phyloP scores from a whole-genome alignment of 176 grass and related monocot genomes.

The Triticum urartu region DNA sequence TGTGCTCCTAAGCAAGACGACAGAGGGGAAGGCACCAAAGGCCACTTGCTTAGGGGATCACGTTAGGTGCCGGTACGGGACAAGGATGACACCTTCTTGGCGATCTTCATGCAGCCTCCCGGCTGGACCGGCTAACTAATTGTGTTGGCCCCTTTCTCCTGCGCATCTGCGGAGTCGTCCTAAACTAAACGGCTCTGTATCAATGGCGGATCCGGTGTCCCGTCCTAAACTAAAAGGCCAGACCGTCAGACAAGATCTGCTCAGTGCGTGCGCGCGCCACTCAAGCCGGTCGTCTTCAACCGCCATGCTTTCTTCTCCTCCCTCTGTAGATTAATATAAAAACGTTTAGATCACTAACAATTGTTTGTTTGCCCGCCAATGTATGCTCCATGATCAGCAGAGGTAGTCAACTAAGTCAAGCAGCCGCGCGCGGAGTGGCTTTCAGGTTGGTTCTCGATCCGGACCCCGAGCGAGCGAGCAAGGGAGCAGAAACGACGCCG shows the following conservation, averaged over 20 bases:
- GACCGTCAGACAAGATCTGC: not conserved
- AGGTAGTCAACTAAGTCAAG: constrained; percentile 25
- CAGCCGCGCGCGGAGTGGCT: constrained; percentile 21
- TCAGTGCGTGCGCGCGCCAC: not conserved
- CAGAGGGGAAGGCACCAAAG: not conserved
- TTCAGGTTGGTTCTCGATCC: not conserved
- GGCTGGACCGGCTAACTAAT: constrained; percentile 25
- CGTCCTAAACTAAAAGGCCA: not conserved
- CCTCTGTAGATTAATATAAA: too few species aligned
- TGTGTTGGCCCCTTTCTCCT: not conserved
- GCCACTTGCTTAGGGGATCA: constrained; percentile 5
- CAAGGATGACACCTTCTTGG: not conserved
- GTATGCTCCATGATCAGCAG: not conserved
- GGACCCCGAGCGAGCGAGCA: not conserved
- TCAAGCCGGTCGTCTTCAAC: not conserved
- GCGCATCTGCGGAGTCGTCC: not conserved
- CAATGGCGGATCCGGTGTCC: not conserved
- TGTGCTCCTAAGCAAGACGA: not conserved
- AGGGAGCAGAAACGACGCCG: not conserved
- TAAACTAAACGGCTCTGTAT: not conserved
- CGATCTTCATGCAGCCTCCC: constrained; percentile 25
- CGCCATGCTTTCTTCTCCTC: not conserved
- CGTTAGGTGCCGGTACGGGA: constrained; percentile 17
- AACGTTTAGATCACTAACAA: not conserved
- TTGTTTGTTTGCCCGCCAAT: not conserved